Conservation (phyloP, 768 basidiomycete genomes). For the Russula earlei region DNA sequence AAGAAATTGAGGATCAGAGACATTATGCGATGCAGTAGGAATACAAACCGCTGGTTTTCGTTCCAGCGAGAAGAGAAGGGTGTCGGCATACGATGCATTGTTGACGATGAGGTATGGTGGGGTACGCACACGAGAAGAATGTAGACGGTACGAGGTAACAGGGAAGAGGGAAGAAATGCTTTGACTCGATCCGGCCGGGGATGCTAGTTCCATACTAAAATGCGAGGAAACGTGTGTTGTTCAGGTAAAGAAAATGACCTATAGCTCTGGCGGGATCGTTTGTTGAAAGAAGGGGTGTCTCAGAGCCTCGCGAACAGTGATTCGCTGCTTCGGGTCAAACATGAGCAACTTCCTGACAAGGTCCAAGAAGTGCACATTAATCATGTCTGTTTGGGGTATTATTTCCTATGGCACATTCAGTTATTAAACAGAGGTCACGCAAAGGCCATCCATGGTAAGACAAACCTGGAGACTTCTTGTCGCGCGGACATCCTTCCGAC, state of each 20-base stretch:
- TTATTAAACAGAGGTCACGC: neutral
- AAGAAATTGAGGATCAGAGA: conserved; percentile 14
- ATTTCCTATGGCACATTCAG: conserved; percentile 52
- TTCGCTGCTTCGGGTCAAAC: conserved; percentile 84
- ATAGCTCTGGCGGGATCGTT: conserved; percentile 60
- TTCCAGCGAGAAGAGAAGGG: conserved; percentile 10
- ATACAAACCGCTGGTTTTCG: conserved; percentile 17
- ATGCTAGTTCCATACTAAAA: conserved; percentile 13
- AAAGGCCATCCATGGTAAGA: conserved; percentile 12
- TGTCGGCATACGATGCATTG: conserved; percentile 15
- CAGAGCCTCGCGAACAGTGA: conserved; percentile 81
- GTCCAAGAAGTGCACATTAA: conserved; percentile 77
- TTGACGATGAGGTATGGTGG: conserved; percentile 4
- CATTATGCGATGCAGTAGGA: conserved; percentile 15
- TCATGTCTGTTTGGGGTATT: conserved; percentile 63
- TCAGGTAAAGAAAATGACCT: conserved; percentile 23
- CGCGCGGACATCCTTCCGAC: conserved; percentile 86
- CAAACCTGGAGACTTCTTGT: conserved; percentile 70
- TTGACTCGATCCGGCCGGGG: conserved; percentile 12
- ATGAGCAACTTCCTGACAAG: conserved; percentile 80
- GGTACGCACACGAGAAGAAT: neutral
- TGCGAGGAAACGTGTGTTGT: conserved; percentile 5
- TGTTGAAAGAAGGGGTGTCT: conserved; percentile 78
- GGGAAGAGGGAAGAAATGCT: neutral
- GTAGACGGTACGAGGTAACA: conserved; percentile 5